phyloP scores from a whole-genome alignment of 768 basidiomycete species.

The Daedalea quercina region DNA sequence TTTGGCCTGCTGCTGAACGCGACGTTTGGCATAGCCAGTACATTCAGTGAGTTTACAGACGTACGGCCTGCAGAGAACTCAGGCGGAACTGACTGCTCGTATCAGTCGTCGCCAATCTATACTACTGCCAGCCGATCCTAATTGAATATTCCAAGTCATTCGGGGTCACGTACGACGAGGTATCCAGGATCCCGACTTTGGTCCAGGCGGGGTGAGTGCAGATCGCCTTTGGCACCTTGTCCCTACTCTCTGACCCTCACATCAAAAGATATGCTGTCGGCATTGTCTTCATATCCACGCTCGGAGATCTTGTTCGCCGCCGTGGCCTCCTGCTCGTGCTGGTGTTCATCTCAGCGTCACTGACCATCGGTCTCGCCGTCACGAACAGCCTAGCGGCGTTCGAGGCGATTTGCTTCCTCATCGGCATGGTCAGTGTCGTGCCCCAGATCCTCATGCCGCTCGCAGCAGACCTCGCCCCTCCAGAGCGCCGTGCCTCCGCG shows the following conservation, averaged over 20 bases:
- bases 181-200: conserved; percentile 54
- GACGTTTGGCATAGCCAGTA: conserved; percentile 42
- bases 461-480: conserved; percentile 78
- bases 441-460: conserved; percentile 71
- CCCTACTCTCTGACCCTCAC: neutral
- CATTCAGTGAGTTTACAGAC: conserved; percentile 37
- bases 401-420: conserved; percentile 61
- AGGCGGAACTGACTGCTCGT: neutral
- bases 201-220: conserved; percentile 64
- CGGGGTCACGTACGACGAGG: conserved; percentile 27
- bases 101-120: conserved; percentile 65
- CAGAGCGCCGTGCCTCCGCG: conserved; percentile 64
- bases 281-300: conserved; percentile 61
- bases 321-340: conserved; percentile 62
- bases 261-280: conserved; percentile 21
- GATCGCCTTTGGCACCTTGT: too few relatives aligned
- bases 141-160: conserved; percentile 29
- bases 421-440: conserved; percentile 65
- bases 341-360: conserved; percentile 41
- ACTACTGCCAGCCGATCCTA: conserved; percentile 78
- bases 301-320: conserved; percentile 78
- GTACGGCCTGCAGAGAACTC: too few relatives aligned
- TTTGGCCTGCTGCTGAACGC: conserved; percentile 34
- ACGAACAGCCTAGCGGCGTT: conserved; percentile 55
- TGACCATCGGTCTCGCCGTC: conserved; percentile 69